phyloP scores from a whole-genome alignment of 495 filamentous ascomycete species.

The Penicillium subrubescens region DNA sequence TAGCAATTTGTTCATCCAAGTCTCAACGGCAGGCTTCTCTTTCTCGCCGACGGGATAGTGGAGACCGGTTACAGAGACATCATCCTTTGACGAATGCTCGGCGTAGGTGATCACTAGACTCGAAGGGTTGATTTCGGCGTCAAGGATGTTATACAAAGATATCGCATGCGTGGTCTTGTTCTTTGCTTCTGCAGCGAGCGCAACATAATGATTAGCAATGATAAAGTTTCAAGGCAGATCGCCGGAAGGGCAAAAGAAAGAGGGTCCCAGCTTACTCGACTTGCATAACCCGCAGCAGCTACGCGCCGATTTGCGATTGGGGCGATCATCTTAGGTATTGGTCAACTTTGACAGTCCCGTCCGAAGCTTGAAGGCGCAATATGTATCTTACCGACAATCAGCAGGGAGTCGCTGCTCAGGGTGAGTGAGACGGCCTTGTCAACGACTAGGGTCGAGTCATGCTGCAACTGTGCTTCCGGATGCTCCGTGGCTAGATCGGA shows the following conservation, averaged over 20 bases:
- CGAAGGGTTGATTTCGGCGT: constrained; percentile 64
- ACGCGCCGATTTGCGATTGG: constrained; percentile 34
- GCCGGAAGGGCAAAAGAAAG: constrained; percentile 11
- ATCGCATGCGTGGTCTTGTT: constrained; percentile 55
- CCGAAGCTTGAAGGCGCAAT: neutral
- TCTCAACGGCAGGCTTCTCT: constrained; percentile 49
- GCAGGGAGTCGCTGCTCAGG: constrained; percentile 63
- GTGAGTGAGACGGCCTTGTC: constrained; percentile 63
- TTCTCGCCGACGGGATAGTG: constrained; percentile 61
- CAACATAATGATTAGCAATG: constrained; percentile 19
- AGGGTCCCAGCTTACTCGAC: constrained; percentile 34
- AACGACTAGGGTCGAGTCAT: constrained; percentile 53
- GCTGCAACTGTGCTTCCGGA: constrained; percentile 28
- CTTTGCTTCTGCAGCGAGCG: constrained; percentile 21
- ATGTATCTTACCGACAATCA: constrained; percentile 57
- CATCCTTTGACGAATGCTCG: constrained; percentile 52
- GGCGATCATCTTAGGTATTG: constrained; percentile 33
- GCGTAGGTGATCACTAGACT: constrained; percentile 80
- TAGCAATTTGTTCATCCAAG: constrained; percentile 67
- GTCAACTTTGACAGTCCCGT: neutral
- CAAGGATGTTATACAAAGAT: constrained; percentile 82
- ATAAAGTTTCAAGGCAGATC: constrained; percentile 17
- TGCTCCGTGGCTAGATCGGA: constrained; percentile 24
- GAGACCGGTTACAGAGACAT: constrained; percentile 58
- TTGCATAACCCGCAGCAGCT: constrained; percentile 40